Base-by-base conservation (phyloP, 805 yeast species). In the Pichia cephalocereana region DNA sequence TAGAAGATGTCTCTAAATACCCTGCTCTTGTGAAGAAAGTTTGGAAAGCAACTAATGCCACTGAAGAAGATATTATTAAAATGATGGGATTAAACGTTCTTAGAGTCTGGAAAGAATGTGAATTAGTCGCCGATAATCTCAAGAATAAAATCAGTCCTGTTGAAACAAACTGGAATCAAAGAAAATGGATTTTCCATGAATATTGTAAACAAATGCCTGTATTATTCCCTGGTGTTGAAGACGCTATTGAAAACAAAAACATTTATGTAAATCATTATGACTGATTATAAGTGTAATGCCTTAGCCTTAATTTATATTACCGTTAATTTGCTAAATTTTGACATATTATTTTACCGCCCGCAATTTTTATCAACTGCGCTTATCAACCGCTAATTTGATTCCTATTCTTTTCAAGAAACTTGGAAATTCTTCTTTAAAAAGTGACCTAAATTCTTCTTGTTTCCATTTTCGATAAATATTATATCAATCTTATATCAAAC, bases 1-100 rank as follows among this genome's bases (percentile, higher is more conserved):
- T 76, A 18, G 79, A 76, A 54, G 79, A 76, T 54, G 79, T 74
- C 1, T 73, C 79, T 11, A 76, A 75, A 54, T 76, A 76, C 52
- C 80, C 80, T 0, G 76, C 72, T 40, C 58, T 76, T 46, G 56
- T 76, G 30, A 66, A 65, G 47, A 59, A 53, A 36, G 56, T 59
- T 28, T 60, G 62, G 65, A 41, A 46, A 37, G 59, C 42, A 5
- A 53, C 59, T 4, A 65, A 65, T 31, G 79, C 79, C 1, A 57
- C 70, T 1, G 77, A 74, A 40, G 72, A 67, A 17, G 67, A 75
- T 38, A 68, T 74, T 19, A 52, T 63, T 10, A 66, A 66, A 48
- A 52, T 74, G 11, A 71, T 73, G 72, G 79, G 79, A 0, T 57
- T 68, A 30, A 74, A 74, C 53, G 66, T 73, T 7, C 48, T 71